Percentiles rank a stretch among this genome's conserved stretches.
These are phyloP conservation scores for Paragyromitra xinjiangensis DNA, from an alignment of 495 filamentous ascomycete species.

Conservation along the genomic window DNA sequence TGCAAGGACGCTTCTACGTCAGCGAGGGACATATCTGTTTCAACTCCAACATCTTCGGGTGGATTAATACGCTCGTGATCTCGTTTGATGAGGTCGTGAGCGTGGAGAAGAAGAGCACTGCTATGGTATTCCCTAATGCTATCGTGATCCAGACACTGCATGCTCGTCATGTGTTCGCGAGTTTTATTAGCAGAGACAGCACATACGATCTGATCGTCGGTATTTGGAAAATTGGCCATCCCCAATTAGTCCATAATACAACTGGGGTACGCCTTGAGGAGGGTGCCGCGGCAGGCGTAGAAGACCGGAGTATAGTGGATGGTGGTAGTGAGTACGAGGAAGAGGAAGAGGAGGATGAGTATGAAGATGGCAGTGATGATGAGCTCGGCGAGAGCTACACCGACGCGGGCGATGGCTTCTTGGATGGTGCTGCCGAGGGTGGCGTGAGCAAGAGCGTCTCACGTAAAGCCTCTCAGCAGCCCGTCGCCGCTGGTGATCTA, in stretches of 20 bases:
- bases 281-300: conserved; percentile 55
- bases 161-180: conserved; percentile 93
- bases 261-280: conserved; percentile 85
- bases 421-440: conserved; percentile 69
- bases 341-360: conserved; percentile 70
- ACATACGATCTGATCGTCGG: conserved; percentile 97
- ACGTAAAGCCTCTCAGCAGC: conserved; percentile 74
- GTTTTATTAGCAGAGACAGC: conserved; percentile 90
- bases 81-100: conserved; percentile 97
- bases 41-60: conserved; percentile 97
- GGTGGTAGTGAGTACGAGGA: conserved; percentile 63
- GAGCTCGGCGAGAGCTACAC: conserved; percentile 75
- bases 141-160: conserved; percentile 96
- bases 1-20: conserved; percentile 92
- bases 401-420: conserved; percentile 76
- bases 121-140: conserved; percentile 95
- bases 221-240: conserved; percentile 97
- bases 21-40: conserved; percentile 98
- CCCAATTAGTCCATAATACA: conserved; percentile 82
- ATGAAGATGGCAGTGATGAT: conserved; percentile 72
- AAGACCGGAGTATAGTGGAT: conserved; percentile 59
- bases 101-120: conserved; percentile 95
- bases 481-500: conserved; percentile 63
- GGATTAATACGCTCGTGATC: conserved; percentile 96
- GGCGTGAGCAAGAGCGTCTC: conserved; percentile 68